Percentiles rank a stretch among this genome's conserved stretches.
These are phyloP conservation scores for Noccaea bulbosa DNA, from an alignment of 345 rosid species.

Conservation along the genomic window DNA sequence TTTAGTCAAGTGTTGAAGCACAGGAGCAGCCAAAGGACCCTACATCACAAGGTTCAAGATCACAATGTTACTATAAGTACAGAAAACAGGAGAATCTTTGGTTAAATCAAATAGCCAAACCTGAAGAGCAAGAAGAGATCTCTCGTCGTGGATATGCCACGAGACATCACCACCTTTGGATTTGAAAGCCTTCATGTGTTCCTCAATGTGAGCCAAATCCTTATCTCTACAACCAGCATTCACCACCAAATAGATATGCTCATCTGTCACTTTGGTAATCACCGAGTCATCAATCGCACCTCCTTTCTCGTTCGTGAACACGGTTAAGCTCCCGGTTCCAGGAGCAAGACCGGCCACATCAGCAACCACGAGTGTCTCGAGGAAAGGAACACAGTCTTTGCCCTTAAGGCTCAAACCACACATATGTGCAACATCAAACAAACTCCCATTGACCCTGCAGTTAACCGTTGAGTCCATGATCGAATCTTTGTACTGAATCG, in stretches of 20 bases:
- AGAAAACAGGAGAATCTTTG: constrained; percentile 10
- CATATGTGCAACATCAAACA: constrained; percentile 97
- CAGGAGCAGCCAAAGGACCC: constrained; percentile 98
- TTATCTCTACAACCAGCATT: constrained; percentile 99
- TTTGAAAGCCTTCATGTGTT: constrained; percentile 90
- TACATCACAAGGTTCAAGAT: constrained; percentile 35
- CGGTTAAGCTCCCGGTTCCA: constrained; percentile 88
- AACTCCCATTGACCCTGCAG: constrained; percentile 86
- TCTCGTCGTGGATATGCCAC: constrained; percentile 97
- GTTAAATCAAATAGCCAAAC: constrained; percentile 41
- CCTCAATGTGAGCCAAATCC: constrained; percentile 97
- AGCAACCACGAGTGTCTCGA: constrained; percentile 93
- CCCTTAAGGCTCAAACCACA: constrained; percentile 98
- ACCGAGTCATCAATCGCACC: constrained; percentile 97
- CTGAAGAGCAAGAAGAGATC: constrained; percentile 99
- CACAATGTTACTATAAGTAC: constrained; percentile 1
- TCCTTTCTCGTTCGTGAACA: constrained; percentile 92
- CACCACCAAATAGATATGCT: constrained; percentile 87
- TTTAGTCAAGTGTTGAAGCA: constrained; percentile 86
- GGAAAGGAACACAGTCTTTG: constrained; percentile 83
- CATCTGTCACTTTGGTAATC: constrained; percentile 83
- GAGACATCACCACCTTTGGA: constrained; percentile 93
- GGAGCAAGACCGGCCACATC: constrained; percentile 89
- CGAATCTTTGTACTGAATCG: constrained; percentile 96
- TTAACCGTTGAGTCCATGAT: constrained; percentile 95